Base-by-base conservation (phyloP, 208 protist species). In the Acanthamoeba healyi region DNA sequence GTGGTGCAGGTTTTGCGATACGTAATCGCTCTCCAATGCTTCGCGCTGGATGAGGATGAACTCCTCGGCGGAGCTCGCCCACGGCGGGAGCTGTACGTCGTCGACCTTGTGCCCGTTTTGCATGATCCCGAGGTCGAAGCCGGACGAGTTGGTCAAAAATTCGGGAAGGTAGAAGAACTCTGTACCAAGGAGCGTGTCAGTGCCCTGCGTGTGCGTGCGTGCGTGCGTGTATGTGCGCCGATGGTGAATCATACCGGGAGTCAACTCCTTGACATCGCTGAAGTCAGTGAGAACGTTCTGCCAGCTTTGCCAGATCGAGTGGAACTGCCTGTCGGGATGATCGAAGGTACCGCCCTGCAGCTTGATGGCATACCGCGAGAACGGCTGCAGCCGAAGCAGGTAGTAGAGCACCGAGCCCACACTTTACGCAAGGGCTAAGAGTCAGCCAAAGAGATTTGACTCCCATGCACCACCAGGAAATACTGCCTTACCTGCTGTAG, bases 341-440 rank as follows among this genome's bases (percentile, higher is more conserved):
- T 94, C 93, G 29, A 94, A 94, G 0, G n/a, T 46, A 29, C 93
- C 93, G 42, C 94, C 95, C 90, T 98, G 97, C 88, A 97, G 96
- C 19, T 96, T 67, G 2, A 97, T 74, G 58, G 97, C 96, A 26
- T 93, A 95, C 15, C 72, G 81, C 15, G 99, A 99, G 97, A 99
- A 99, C 61, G 99, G 99, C 97, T 99, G 99, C 7, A 99, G 77
- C 38, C 99, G 98, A 6, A 99, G 96, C 32, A 99, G 96, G 95
- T 98, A 99, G 96, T 99, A 99, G 29, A 99, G 95, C 29, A 98
- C 98, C 14, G 44, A 99, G 17, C 95, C 96, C 61, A 95, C 86
- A 34, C 97, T 10, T 98, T 98, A 99, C 82, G 99, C 99, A 24
- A 42, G 98, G 98, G 4, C 88, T 67, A 32, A 63, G 14, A 65